These are phyloP conservation scores for Aegilops speltoides DNA, from an alignment of 176 grass and related monocot species.

Conservation along the genomic window DNA sequence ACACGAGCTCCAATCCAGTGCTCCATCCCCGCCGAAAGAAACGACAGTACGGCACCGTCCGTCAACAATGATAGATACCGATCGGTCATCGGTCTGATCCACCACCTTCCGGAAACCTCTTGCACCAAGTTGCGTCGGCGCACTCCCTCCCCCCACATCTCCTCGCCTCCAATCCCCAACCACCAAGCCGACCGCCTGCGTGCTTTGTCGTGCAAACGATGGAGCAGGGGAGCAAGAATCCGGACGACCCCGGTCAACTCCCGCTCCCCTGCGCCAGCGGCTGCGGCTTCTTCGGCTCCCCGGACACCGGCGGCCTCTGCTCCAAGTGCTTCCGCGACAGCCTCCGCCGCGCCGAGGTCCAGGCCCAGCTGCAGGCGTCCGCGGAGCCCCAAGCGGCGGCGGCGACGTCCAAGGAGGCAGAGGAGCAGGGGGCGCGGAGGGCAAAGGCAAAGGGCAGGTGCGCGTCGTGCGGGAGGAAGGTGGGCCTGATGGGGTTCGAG, in stretches of 20 bases:
- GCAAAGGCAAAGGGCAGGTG: slow-evolving; percentile 4
- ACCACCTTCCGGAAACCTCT: slow-evolving; percentile 18
- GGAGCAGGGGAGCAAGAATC: slow-evolving; percentile 43
- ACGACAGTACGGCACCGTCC: slow-evolving; percentile 16
- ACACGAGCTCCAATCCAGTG: not conserved
- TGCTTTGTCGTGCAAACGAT: slow-evolving; percentile 8
- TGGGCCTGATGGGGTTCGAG: slow-evolving; percentile 69
- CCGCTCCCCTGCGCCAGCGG: slow-evolving; percentile 59
- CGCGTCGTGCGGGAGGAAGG: slow-evolving; percentile 39
- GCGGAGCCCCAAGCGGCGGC: not conserved
- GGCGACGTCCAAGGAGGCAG: not conserved
- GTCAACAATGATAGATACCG: not conserved
- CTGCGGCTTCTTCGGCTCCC: slow-evolving; percentile 71
- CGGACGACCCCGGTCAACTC: not conserved
- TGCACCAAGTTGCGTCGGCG: slow-evolving; percentile 1
- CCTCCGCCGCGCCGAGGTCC: slow-evolving; percentile 35
- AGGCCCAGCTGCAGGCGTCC: not conserved
- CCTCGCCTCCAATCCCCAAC: not conserved
- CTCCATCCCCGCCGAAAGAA: not conserved
- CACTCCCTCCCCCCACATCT: not conserved
- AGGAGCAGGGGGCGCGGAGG: not conserved
- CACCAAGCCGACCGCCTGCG: not conserved
- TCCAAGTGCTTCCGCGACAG: slow-evolving; percentile 60
- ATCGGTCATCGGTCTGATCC: not conserved
- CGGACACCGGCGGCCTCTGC: slow-evolving; percentile 53